Base-by-base conservation (phyloP, 2,329 filamentous ascomycete genomes). In the Aspergillus sp. region DNA sequence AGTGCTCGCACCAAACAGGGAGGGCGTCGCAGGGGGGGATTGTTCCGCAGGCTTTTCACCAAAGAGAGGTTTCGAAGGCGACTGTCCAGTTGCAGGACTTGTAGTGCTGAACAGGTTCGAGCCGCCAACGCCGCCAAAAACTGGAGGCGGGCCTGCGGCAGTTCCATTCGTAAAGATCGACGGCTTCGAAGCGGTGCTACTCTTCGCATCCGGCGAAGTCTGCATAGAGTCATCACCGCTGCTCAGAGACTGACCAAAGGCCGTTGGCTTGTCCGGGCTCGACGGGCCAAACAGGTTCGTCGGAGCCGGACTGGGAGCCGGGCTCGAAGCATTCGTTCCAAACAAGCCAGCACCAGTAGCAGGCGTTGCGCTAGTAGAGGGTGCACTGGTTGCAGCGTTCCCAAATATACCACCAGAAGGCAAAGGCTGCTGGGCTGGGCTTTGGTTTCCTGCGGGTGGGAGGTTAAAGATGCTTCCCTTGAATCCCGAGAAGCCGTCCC, bases 401-500 rank as follows among this genome's bases (percentile, higher is more conserved):
- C 56, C 58, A 45, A 59, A 57, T 19, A 55, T 42, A 7, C 52
- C 52, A 9, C 47, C 49, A 10, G 53, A 53, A 43, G 50, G 50
- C n/a, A 58, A 33, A 42, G 57, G 29, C 34, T 61, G 57, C 43
- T 57, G 52, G 35, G 52, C 48, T 9, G 53, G 52, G 38, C 55
- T 46, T 41, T 57, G 52, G 41, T 42, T 55, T 39, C 43, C 50
- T 41, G 57, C 27, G 26, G 60, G 46, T 9, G 60, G 52, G 26
- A 60, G 9, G 38, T 56, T 64, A 50, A 68, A 68, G 33, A 65
- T 52, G 42, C 46, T 61, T 35, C 64, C 64, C 42, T 63, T 55
- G 41, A 64, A 66, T 2, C 63, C 64, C 36, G 53, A 56, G 41
- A 61, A 61, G 41, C 52, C 54, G 10, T 33, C 38, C 5, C 50